Conservation (phyloP, 2,329 filamentous ascomycete species). For the Cladosporium austrohemisphaericum region DNA sequence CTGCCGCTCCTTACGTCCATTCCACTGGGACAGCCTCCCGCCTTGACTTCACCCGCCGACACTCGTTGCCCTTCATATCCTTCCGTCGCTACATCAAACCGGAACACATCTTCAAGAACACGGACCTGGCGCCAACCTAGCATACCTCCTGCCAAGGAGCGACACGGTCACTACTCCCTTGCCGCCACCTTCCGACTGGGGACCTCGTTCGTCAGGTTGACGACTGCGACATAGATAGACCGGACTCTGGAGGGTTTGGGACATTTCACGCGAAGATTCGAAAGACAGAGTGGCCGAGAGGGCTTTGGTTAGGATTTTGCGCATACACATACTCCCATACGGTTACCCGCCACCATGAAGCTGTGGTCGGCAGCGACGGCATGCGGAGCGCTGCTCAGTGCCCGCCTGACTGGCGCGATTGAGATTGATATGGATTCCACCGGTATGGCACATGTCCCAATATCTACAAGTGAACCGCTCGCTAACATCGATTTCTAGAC, state of each 20-base stretch:
- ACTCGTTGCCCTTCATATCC: neutral
- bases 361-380: constrained; percentile 15
- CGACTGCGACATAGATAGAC: too few relatives aligned
- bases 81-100: neutral
- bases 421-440: constrained; percentile 8
- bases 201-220: neutral
- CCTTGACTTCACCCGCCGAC: neutral
- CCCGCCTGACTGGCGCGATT: constrained; percentile 19
- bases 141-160: constrained; percentile 11
- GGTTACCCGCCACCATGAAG: constrained; percentile 18
- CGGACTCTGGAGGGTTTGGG: too few relatives aligned
- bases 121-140: neutral
- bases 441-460: constrained; percentile 1
- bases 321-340: constrained; percentile 4
- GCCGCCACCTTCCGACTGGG: neutral
- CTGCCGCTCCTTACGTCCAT: constrained; percentile 1
- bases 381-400: constrained; percentile 18
- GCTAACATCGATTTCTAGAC: constrained; percentile 21
- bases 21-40: too few relatives aligned
- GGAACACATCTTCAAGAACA: neutral
- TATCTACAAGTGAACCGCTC: neutral
- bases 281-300: neutral
- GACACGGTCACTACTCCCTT: constrained; percentile 5
- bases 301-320: neutral
- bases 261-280: neutral